These are phyloP conservation scores for Pichia sporocuriosa DNA, from an alignment of 805 yeast genomes.

Conservation along the genomic window DNA sequence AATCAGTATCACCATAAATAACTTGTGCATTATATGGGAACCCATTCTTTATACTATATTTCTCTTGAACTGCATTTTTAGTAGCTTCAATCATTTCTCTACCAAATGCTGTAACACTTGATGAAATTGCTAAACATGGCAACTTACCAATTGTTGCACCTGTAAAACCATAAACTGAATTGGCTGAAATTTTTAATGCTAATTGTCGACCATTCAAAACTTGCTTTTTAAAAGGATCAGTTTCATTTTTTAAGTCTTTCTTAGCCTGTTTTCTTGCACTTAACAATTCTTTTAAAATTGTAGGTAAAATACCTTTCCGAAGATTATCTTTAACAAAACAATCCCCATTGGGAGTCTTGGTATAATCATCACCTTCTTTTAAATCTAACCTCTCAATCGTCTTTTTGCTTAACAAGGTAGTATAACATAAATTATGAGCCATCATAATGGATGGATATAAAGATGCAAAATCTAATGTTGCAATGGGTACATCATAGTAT, in stretches of 20 bases:
- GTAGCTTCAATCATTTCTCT: constrained; percentile 95
- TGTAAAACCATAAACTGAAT: constrained; percentile 97
- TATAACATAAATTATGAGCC: constrained; percentile 97
- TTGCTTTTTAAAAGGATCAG: constrained; percentile 88
- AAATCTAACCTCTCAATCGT: constrained; percentile 61
- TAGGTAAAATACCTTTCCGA: constrained; percentile 85
- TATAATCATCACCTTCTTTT: constrained; percentile 69
- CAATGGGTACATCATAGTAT: constrained; percentile 93
- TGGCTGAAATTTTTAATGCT: constrained; percentile 94
- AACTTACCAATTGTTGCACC: constrained; percentile 98
- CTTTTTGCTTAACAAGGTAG: constrained; percentile 69
- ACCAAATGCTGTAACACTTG: constrained; percentile 93
- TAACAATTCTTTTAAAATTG: constrained; percentile 80
- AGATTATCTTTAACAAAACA: constrained; percentile 64
- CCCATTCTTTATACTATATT: constrained; percentile 77
- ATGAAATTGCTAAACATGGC: constrained; percentile 94
- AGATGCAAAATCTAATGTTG: constrained; percentile 95
- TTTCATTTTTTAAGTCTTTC: constrained; percentile 81
- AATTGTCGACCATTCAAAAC: constrained; percentile 96
- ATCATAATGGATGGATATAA: constrained; percentile 98
- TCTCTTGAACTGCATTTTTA: constrained; percentile 74
- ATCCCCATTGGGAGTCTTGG: constrained; percentile 87
- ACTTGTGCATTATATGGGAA: constrained; percentile 80
- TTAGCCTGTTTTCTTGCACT: constrained; percentile 92
- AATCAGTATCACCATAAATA: constrained; percentile 97